Evolutionary conservation across 2,329 filamentous ascomycete genomes (phyloP), one percentile per base, ranked within the genome.

Genomic region (Zymoseptoria passerinii): DNA sequence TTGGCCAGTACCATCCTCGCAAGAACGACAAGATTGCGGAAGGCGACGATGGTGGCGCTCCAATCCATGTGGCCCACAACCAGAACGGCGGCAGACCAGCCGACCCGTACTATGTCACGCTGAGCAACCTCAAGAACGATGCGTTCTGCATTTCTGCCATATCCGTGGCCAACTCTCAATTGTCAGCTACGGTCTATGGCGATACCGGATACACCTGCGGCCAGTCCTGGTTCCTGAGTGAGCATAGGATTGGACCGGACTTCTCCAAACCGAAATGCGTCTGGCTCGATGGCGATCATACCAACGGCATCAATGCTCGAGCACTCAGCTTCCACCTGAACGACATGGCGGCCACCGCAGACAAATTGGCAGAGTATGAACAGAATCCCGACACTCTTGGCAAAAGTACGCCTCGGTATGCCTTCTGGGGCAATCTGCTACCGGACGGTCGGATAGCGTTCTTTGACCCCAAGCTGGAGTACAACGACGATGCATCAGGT

Each of bases 211-310:
- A 27, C 40, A 53, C 23, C 8, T 57, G 55, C 20, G 50, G 55
- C 40, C 29, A 52, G n/a, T 52, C 50, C 16, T 57, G 55, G 55
- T 57, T 52, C 10, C 50, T 53, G 18, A 49, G 50, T 48, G 40
- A 52, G 18, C 27, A 28, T 18, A n/a, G 16, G 13, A 28, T 48
- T 19, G 55, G 55, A n/a, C 48, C 28, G 28, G 28, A 44, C 40
- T 49, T 44, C 27, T n/a, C 16, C 10, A 48, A 53, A 35, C 55
- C 55, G 3, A 48, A 28, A 20, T 57, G 55, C 50, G 50, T 52
- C 50, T 57, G 55, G 55, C 48, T 57, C 18, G 55, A 57, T 48
- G 40, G 23, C n/a, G 51, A 57, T 40, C 55, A 57, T 27, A 16
- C 40, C 18, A 55, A 55, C 44, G 44, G 44, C 20, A 28, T 55